Evolutionary conservation across 2,329 filamentous ascomycete species (phyloP).

Genomic region (Clonostachys solani): DNA sequence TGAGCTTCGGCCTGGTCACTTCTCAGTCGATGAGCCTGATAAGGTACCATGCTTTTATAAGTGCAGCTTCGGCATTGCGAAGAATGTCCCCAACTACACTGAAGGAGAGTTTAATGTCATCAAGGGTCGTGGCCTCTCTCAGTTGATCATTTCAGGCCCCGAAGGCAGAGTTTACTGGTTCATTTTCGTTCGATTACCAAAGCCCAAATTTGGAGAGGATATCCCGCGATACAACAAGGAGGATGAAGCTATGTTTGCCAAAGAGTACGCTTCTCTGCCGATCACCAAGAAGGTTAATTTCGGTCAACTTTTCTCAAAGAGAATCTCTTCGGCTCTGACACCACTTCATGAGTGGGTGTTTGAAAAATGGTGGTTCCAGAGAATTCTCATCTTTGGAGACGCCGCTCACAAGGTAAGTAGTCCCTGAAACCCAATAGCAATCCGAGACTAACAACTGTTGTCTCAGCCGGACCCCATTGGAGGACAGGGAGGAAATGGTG

Average conservation of each 20-base stretch:
- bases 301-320: conserved; percentile 17
- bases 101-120: background rate
- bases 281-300: conserved; percentile 16
- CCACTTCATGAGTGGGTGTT: conserved; percentile 22
- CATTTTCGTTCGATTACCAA: background rate
- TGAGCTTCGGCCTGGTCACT: conserved; percentile 13
- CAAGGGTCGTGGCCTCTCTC: background rate
- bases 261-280: conserved; percentile 9
- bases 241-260: conserved; percentile 10
- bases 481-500: conserved; percentile 16
- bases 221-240: background rate
- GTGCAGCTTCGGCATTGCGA: conserved; percentile 30
- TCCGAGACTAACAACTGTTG: background rate
- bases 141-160: background rate
- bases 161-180: background rate
- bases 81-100: conserved; percentile 10
- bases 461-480: conserved; percentile 12
- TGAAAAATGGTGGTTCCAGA: conserved; percentile 21
- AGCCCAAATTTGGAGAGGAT: background rate
- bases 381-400: conserved; percentile 23
- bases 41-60: conserved; percentile 15
- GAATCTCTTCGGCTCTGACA: conserved; percentile 17
- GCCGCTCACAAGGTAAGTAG: conserved; percentile 19
- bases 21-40: conserved; percentile 12
- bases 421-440: no score